Percentiles rank a stretch among this genome's conserved stretches.
Conservation (phyloP, 495 filamentous ascomycete species). For the Lophiotrema nucula region DNA sequence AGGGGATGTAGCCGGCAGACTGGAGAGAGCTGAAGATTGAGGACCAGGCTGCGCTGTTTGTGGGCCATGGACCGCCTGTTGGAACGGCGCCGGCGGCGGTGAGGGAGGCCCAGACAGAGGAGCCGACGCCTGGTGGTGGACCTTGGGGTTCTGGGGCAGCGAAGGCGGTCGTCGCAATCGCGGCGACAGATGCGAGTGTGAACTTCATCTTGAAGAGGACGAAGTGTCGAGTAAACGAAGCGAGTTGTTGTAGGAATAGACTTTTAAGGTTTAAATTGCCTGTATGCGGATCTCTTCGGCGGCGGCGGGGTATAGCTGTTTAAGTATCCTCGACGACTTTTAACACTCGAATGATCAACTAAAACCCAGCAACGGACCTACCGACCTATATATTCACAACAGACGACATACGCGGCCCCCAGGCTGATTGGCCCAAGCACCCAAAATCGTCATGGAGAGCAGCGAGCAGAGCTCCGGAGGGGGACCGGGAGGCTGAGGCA, state of each 20-base stretch:
- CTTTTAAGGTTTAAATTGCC: too few relatives aligned
- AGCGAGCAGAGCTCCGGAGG: constrained; percentile 14
- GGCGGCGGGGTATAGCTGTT: too few relatives aligned
- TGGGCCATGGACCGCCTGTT: constrained; percentile 8
- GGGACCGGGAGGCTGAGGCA: constrained; percentile 25
- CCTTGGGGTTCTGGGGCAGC: neutral
- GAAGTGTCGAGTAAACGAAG: neutral
- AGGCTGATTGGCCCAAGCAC: constrained; percentile 11
- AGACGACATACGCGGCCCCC: constrained; percentile 20
- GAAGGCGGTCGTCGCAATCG: neutral
- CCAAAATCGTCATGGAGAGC: constrained; percentile 14
- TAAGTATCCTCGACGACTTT: neutral
- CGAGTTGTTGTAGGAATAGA: neutral
- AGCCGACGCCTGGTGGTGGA: neutral
- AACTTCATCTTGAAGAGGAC: neutral
- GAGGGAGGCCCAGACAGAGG: constrained; percentile 7
- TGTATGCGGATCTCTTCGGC: neutral
- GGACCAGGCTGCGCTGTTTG: constrained; percentile 11
- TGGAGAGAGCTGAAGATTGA: constrained; percentile 11
- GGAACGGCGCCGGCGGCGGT: neutral
- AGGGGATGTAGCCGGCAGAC: constrained; percentile 2
- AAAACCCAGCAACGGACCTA: too few relatives aligned
- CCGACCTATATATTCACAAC: neutral
- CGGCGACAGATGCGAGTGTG: neutral
- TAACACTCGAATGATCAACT: neutral